phyloP scores from a whole-genome alignment of 352 stramenopile genomes.

The Phytophthora fragariae region DNA sequence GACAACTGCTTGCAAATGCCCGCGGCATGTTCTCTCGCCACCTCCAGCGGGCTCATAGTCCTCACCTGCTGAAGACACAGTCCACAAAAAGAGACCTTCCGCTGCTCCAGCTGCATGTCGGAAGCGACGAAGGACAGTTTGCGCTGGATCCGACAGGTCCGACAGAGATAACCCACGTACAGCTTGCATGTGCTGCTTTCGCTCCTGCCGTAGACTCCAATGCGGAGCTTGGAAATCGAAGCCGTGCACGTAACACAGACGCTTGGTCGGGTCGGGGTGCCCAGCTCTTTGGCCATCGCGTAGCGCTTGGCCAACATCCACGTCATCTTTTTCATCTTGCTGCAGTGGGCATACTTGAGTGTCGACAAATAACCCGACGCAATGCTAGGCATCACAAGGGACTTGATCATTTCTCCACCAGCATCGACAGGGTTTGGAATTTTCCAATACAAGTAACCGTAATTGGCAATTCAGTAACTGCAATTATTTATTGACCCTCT shows the following conservation, averaged over 20 bases:
- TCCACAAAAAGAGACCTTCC: constrained; percentile 43
- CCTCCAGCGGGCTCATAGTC: constrained; percentile 37
- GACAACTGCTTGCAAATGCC: constrained; percentile 4
- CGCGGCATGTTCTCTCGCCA: constrained; percentile 27
- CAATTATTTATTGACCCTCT: too few relatives aligned
- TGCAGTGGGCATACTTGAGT: constrained; percentile 47
- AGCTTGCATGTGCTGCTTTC: constrained; percentile 43
- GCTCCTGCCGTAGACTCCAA: constrained; percentile 32
- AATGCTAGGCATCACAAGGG: constrained; percentile 34
- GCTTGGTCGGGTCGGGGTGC: constrained; percentile 12
- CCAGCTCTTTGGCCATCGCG: constrained; percentile 27
- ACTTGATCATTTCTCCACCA: constrained; percentile 39
- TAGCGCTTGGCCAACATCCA: constrained; percentile 41
- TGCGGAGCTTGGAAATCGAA: constrained; percentile 26
- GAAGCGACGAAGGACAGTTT: constrained; percentile 41
- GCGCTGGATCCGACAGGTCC: constrained; percentile 45
- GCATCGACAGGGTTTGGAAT: too few relatives aligned
- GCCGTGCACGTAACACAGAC: constrained; percentile 43
- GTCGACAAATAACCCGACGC: constrained; percentile 32
- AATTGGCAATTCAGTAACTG: too few relatives aligned
- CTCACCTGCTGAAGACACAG: constrained; percentile 35
- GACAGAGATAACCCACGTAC: constrained; percentile 47
- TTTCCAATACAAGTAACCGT: too few relatives aligned
- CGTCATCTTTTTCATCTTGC: constrained; percentile 48
- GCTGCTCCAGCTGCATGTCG: constrained; percentile 36